phyloP scores from a whole-genome alignment of 345 rosid species.

The Crucihimalaya himalaica region DNA sequence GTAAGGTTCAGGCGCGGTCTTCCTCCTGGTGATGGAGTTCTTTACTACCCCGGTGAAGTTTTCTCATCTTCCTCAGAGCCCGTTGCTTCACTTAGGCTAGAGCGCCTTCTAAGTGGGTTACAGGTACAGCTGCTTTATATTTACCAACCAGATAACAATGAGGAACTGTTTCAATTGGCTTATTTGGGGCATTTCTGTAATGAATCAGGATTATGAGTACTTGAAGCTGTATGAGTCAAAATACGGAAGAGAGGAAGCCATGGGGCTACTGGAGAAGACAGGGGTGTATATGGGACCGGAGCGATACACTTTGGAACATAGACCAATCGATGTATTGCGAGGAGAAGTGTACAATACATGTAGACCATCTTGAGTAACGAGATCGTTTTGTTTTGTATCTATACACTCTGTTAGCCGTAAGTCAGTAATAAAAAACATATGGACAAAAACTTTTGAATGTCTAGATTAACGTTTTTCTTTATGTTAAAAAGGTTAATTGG shows the following conservation, averaged over 20 bases:
- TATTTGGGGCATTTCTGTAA: not conserved
- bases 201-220: constrained; percentile 75
- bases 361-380: constrained; percentile 33
- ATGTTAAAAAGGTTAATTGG: not conserved
- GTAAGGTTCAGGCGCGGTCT: constrained; percentile 86
- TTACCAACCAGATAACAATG: not conserved
- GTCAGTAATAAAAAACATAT: not conserved
- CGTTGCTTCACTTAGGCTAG: constrained; percentile 83
- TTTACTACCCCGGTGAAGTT: constrained; percentile 90
- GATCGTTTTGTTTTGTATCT: constrained; percentile 15
- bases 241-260: constrained; percentile 75
- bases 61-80: constrained; percentile 84
- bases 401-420: not conserved
- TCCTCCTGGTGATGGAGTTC: constrained; percentile 95
- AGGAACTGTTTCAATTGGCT: not conserved
- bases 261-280: constrained; percentile 79
- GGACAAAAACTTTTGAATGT: not conserved
- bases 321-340: constrained; percentile 83
- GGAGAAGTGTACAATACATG: constrained; percentile 85
- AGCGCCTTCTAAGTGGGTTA: constrained; percentile 90
- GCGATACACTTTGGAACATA: constrained; percentile 83
- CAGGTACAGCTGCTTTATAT: constrained; percentile 56
- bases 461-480: not conserved
- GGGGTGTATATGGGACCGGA: constrained; percentile 87
- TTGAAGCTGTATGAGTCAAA: constrained; percentile 72